phyloP scores from a whole-genome alignment of 805 yeast species.

The Sugiyamaella valdiviana region DNA sequence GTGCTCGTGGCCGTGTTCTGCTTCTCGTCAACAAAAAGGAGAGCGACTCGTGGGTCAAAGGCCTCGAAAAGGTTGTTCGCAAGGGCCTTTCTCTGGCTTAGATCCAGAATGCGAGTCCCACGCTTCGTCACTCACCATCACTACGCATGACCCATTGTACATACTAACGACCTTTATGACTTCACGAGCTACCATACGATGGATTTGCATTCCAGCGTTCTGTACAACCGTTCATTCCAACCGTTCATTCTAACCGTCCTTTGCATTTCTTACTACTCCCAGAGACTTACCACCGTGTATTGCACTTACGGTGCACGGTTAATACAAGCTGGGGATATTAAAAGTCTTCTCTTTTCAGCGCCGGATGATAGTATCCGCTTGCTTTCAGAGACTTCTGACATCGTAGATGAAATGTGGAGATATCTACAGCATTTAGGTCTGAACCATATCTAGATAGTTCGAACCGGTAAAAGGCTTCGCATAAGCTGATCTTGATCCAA shows the following conservation, averaged over 20 bases:
- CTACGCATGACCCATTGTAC: background rate
- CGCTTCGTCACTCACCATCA: too few species aligned
- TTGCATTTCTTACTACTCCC: conserved; percentile 1
- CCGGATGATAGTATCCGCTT: background rate
- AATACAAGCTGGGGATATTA: conserved; percentile 3
- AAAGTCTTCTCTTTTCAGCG: conserved; percentile 6
- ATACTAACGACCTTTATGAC: background rate
- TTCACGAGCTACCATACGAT: too few species aligned
- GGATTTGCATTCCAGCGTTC: too few species aligned
- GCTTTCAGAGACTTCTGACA: conserved; percentile 6
- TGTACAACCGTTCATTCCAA: too few species aligned
- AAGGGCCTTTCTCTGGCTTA: conserved; percentile 12
- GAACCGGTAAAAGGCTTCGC: too few species aligned
- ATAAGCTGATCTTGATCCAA: too few species aligned
- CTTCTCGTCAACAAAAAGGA: conserved; percentile 63
- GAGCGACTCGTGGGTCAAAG: conserved; percentile 74
- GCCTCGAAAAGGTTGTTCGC: conserved; percentile 58
- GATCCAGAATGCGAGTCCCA: background rate
- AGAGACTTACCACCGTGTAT: conserved; percentile 1
- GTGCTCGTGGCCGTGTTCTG: conserved; percentile 80
- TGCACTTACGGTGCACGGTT: conserved; percentile 1
- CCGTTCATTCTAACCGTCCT: too few species aligned
- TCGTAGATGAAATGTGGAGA: too few species aligned
- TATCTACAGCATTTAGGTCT: too few species aligned
- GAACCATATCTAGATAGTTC: too few species aligned